Conservation (phyloP, 495 filamentous ascomycete species). For the Trichocladium antarcticum region DNA sequence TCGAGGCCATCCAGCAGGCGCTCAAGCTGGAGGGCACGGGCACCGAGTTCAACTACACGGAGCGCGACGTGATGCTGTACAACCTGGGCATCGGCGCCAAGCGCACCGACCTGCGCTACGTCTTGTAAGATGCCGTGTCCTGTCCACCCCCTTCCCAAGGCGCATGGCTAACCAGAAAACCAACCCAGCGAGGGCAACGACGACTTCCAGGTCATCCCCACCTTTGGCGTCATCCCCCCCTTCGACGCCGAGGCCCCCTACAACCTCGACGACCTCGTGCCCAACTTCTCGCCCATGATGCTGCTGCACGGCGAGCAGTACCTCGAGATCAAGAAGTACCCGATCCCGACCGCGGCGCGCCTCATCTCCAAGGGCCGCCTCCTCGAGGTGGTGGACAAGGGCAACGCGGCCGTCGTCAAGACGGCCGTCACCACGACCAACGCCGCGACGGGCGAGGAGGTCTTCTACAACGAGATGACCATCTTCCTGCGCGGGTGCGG, state of each 20-base stretch:
- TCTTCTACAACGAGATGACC: conserved; percentile 94
- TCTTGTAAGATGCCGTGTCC: conserved; percentile 44
- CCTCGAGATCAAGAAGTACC: conserved; percentile 88
- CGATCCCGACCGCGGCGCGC: conserved; percentile 77
- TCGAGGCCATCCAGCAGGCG: conserved; percentile 66
- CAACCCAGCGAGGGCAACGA: conserved; percentile 59
- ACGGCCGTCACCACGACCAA: conserved; percentile 62
- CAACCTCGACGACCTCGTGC: conserved; percentile 70
- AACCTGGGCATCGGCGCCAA: conserved; percentile 93
- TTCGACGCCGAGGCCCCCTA: conserved; percentile 79
- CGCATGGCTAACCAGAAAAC: not conserved
- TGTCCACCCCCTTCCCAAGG: not conserved
- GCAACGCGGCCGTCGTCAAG: conserved; percentile 76
- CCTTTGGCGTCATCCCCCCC: conserved; percentile 86
- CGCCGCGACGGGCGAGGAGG: conserved; percentile 75
- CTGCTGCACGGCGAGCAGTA: conserved; percentile 98
- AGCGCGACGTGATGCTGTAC: conserved; percentile 86
- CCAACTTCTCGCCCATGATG: conserved; percentile 98
- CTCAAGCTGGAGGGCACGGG: conserved; percentile 59
- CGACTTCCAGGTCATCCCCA: conserved; percentile 84
- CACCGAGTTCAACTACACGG: conserved; percentile 71
- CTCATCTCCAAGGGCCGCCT: conserved; percentile 76
- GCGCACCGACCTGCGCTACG: conserved; percentile 73
- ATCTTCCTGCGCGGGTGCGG: conserved; percentile 88
- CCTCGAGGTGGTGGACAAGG: conserved; percentile 92